Evolutionary conservation across 73 alveolate genomes (phyloP).

Genomic region (Paramecium caudatum): DNA sequence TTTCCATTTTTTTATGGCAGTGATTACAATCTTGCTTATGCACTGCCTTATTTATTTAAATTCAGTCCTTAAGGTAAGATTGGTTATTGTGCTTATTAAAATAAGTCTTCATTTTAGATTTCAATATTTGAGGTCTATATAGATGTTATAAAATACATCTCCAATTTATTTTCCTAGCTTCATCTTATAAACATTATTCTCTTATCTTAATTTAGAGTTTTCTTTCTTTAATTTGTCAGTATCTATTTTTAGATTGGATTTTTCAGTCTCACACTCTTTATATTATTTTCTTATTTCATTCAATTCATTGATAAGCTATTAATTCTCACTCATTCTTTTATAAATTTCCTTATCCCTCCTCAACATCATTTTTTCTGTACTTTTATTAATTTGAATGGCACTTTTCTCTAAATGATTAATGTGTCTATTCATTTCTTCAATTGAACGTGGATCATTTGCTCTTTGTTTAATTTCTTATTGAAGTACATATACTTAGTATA

Average conservation of each 20-base stretch:
- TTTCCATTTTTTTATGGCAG: constrained; percentile 38
- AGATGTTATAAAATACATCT: not conserved
- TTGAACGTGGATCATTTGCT: constrained; percentile 90
- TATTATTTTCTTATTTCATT: constrained; percentile 83
- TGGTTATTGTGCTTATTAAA: constrained; percentile 6
- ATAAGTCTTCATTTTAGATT: not conserved
- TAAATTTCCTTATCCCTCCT: constrained; percentile 87
- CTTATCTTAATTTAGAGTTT: not conserved
- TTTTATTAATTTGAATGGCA: constrained; percentile 82
- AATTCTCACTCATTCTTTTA: constrained; percentile 89
- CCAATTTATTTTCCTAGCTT: not conserved
- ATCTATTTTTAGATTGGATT: constrained; percentile 39
- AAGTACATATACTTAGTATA: constrained; percentile 87
- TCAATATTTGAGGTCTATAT: not conserved
- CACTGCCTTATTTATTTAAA: constrained; percentile 20
- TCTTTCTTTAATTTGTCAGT: constrained; percentile 64
- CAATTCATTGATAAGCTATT: constrained; percentile 85
- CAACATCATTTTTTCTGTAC: constrained; percentile 84
- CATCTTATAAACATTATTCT: not conserved
- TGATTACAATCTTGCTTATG: constrained; percentile 34
- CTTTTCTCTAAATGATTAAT: constrained; percentile 89
- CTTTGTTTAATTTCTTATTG: constrained; percentile 85
- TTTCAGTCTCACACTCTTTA: constrained; percentile 76
- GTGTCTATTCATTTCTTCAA: constrained; percentile 91
- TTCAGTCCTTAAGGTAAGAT: constrained; percentile 37